Evolutionary conservation across 345 rosid species (phyloP).

Genomic region (Lepidium didymum): DNA sequence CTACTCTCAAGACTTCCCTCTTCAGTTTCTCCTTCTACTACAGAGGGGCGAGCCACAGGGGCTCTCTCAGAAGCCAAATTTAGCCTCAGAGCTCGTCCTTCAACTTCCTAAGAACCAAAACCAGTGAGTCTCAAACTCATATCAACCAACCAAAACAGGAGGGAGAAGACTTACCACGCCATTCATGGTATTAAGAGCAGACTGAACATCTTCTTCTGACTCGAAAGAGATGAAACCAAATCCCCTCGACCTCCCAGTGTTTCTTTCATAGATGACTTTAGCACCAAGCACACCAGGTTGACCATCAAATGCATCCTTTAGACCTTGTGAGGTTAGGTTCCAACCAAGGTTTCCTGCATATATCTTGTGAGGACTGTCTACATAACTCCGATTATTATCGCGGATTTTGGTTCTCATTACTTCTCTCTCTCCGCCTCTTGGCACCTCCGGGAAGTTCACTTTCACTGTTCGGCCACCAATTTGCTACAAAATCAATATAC

Average conservation of each 20-base stretch:
- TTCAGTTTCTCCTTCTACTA: conserved; percentile 23
- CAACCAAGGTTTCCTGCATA: conserved; percentile 93
- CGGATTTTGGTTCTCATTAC: conserved; percentile 54
- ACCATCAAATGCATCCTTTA: conserved; percentile 58
- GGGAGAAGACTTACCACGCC: conserved; percentile 53
- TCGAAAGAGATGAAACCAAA: conserved; percentile 81
- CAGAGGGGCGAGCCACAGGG: conserved; percentile 14
- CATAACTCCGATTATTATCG: conserved; percentile 43
- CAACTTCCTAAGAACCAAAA: conserved; percentile 54
- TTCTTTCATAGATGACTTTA: conserved; percentile 68
- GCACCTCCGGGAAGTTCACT: conserved; percentile 95
- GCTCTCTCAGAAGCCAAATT: conserved; percentile 59
- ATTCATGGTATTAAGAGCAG: conserved; percentile 60
- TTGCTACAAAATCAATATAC: conserved; percentile 44
- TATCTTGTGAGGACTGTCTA: conserved; percentile 79
- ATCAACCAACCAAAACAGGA: neutral
- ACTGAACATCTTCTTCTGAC: conserved; percentile 50
- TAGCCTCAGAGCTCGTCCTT: conserved; percentile 79
- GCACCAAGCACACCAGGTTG: conserved; percentile 80
- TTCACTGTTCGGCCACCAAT: conserved; percentile 72
- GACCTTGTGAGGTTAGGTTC: conserved; percentile 64
- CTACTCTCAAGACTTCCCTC: conserved; percentile 32
- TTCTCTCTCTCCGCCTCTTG: conserved; percentile 86
- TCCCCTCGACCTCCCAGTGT: conserved; percentile 73
- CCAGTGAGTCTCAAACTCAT: neutral